Percentiles rank a stretch among this genome's conserved stretches.
phyloP scores from a whole-genome alignment of 2,329 filamentous ascomycete species.

The Mariannaea elegans region DNA sequence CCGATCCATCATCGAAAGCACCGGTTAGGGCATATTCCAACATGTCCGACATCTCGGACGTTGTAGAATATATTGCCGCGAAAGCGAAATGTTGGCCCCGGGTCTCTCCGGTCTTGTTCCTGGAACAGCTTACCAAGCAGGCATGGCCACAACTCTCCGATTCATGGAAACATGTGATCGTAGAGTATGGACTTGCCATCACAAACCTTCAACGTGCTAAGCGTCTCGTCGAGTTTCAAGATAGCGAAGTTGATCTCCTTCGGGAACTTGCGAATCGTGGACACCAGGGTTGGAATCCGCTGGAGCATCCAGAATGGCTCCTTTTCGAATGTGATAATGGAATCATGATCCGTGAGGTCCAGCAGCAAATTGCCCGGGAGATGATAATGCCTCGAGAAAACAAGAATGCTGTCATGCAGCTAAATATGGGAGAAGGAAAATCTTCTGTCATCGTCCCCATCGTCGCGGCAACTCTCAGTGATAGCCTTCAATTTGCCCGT shows the following conservation, averaged over 20 bases:
- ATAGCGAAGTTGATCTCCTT: constrained; percentile 44
- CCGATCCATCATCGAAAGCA: too few species aligned
- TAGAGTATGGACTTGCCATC: constrained; percentile 52
- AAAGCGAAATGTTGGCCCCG: constrained; percentile 32
- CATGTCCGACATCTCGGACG: too few species aligned
- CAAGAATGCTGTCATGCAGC: constrained; percentile 66
- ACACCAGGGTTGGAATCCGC: constrained; percentile 63
- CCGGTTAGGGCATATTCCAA: too few species aligned
- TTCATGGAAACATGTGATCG: constrained; percentile 48
- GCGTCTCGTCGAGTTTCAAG: constrained; percentile 45
- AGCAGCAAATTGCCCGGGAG: constrained; percentile 64
- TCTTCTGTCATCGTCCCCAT: constrained; percentile 75
- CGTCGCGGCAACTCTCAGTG: constrained; percentile 61
- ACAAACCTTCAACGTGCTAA: constrained; percentile 52
- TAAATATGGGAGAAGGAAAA: constrained; percentile 79
- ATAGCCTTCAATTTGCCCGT: constrained; percentile 60
- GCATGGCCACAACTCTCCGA: constrained; percentile 39
- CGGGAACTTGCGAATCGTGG: constrained; percentile 59
- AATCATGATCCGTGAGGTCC: constrained; percentile 67
- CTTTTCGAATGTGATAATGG: constrained; percentile 71
- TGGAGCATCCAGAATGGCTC: constrained; percentile 65
- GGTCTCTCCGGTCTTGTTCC: constrained; percentile 45
- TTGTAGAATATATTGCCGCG: neutral
- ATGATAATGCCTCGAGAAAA: constrained; percentile 58
- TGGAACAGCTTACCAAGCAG: constrained; percentile 43